Evolutionary conservation across 768 basidiomycete genomes (phyloP).

Genomic region (Clitopilus passeckerianus): DNA sequence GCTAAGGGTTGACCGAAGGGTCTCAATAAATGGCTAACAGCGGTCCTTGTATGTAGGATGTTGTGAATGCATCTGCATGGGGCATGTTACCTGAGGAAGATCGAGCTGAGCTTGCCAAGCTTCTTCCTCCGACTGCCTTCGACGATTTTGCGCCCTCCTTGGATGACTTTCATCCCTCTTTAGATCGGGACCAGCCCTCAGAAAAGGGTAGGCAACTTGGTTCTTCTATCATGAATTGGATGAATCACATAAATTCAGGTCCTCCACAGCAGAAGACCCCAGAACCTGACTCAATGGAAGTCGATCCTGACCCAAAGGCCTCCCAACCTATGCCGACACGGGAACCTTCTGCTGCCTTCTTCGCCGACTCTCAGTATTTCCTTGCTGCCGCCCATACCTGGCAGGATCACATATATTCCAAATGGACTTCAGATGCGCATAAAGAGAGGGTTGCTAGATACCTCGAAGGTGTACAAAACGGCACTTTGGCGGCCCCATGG

Average conservation of each 20-base stretch:
- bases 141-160: slow-evolving; percentile 22
- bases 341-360: slow-evolving; percentile 27
- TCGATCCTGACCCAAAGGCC: slow-evolving; percentile 6
- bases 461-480: slow-evolving; percentile 35
- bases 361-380: slow-evolving; percentile 45
- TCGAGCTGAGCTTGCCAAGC: slow-evolving; percentile 24
- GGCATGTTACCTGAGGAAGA: slow-evolving; percentile 37
- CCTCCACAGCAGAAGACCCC: not conserved
- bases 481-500: slow-evolving; percentile 50
- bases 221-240: not conserved
- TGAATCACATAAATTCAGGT: too few species aligned
- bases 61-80: slow-evolving; percentile 45
- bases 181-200: not conserved
- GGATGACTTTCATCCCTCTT: slow-evolving; percentile 33
- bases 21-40: not conserved
- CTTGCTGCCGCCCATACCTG: slow-evolving; percentile 51
- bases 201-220: not conserved
- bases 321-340: slow-evolving; percentile 1
- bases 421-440: slow-evolving; percentile 44
- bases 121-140: slow-evolving; percentile 47
- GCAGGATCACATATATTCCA: slow-evolving; percentile 54
- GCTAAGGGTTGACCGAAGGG: too few species aligned
- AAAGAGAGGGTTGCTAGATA: slow-evolving; percentile 35
- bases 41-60: slow-evolving; percentile 32
- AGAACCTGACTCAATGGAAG: slow-evolving; percentile 11